Evolutionary conservation across 2,329 filamentous ascomycete species (phyloP).

Genomic region (Zarea fungicola): DNA sequence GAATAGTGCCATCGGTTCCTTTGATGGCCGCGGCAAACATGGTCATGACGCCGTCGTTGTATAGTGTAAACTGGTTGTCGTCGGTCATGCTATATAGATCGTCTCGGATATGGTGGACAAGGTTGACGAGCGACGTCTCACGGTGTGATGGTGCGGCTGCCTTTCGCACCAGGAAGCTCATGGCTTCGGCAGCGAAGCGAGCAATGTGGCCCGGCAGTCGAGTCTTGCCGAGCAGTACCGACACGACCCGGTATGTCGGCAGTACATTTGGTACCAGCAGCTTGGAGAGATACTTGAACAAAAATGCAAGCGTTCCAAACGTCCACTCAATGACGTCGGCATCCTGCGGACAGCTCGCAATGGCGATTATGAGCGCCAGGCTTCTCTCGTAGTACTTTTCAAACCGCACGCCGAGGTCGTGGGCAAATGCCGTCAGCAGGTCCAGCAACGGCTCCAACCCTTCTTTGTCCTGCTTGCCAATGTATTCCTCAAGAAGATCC

Average conservation of each 20-base stretch:
- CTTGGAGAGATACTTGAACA: conserved; percentile 94
- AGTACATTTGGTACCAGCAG: conserved; percentile 79
- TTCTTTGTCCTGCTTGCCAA: conserved; percentile 70
- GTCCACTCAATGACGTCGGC: conserved; percentile 96
- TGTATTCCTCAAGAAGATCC: conserved; percentile 67
- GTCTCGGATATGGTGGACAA: conserved; percentile 67
- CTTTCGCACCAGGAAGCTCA: conserved; percentile 91
- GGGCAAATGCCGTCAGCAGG: conserved; percentile 89
- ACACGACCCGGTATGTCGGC: conserved; percentile 77
- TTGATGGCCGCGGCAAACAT: conserved; percentile 82
- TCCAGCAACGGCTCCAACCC: conserved; percentile 81
- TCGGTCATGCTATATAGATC: conserved; percentile 55
- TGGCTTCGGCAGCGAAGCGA: conserved; percentile 86
- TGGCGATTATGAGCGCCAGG: conserved; percentile 67
- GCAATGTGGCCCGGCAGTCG: conserved; percentile 82
- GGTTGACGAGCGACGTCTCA: conserved; percentile 62
- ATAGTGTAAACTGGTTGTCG: conserved; percentile 59
- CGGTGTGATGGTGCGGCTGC: conserved; percentile 72
- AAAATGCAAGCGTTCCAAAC: conserved; percentile 86
- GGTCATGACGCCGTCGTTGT: conserved; percentile 84
- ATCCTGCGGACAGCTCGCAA: conserved; percentile 72
- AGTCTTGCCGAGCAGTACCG: conserved; percentile 76
- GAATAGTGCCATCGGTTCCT: conserved; percentile 53
- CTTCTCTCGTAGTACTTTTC: conserved; percentile 80
- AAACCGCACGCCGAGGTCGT: conserved; percentile 81